Evolutionary conservation across 192 early-diverging fungal species (phyloP), one percentile per base, ranked within the genome.

Genomic region (Geranomyces michiganensis): DNA sequence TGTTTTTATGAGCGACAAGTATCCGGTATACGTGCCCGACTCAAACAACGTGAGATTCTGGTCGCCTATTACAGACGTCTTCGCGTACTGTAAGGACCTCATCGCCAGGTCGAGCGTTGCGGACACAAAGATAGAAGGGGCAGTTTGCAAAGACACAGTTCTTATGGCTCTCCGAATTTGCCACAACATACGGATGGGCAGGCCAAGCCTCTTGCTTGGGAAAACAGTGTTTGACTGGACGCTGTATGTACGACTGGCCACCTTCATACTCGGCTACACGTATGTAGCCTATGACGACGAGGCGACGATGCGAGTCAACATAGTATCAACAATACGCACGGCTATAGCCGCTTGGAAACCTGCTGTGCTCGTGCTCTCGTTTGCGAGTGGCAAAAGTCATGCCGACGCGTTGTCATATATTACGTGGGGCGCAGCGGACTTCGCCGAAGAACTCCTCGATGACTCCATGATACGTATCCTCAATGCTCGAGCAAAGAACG

Each of bases 1-100:
- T 7, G 61, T 62, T 8, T 72, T 72, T 51, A 14, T 36, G 19
- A 47, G 27, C 10, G 24, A 72, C 26, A 61, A 62, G 21, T 45
- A 60, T 4, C 10, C 49, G 24, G 21, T 72, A 13, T 72, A 64
- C 36, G 32, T 32, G n/a, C 70, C 70, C 7, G 32, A 33, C 22
- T 26, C 29, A 15, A 29, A 29, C 17, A 32, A 19, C 31, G 8
- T 27, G 8, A 19, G 21, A 32, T 60, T 29, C 58, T 60, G 58
- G 58, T 30, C 58, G 29, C 58, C 58, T 8, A 8, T 60, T 5
- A 26, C 21, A 2, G 30, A 60, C 30, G 4, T 33, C 30, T 6
- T 8, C 8, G 58, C 17, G 3, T 60, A 60, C 31, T 27, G 29
- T 17, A 29, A 8, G 17, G 15, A 60, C 31, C 31, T 60, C 10